A percentile compares a stretch with the other conserved stretches of the same genome.
Conservation (phyloP, 2,329 filamentous ascomycete genomes). For the Curvularia verruculosa region DNA sequence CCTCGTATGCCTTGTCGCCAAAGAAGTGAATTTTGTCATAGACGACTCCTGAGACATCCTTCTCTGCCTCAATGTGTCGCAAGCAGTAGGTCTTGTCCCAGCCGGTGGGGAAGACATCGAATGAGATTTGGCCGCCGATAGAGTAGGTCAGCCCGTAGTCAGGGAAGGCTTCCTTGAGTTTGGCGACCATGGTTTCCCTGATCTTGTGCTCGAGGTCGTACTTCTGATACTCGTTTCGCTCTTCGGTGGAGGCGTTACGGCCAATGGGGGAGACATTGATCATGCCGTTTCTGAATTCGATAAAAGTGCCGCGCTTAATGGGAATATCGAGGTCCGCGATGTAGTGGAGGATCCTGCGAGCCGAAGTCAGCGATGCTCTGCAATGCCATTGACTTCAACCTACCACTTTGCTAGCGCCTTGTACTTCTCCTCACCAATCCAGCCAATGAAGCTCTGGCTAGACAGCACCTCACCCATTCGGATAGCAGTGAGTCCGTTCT, state of each 20-base stretch:
- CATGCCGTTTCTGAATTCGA: slow-evolving; percentile 93
- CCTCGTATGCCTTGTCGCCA: slow-evolving; percentile 89
- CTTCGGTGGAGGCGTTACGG: slow-evolving; percentile 79
- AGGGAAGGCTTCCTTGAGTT: slow-evolving; percentile 79
- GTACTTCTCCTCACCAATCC: slow-evolving; percentile 86
- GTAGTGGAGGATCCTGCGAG: slow-evolving; percentile 69
- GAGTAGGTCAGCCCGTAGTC: slow-evolving; percentile 89
- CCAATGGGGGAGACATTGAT: slow-evolving; percentile 84
- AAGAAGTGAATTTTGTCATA: slow-evolving; percentile 97
- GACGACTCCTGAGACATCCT: slow-evolving; percentile 67
- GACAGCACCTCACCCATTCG: slow-evolving; percentile 78
- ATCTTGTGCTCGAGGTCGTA: slow-evolving; percentile 82
- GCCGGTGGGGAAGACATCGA: slow-evolving; percentile 94
- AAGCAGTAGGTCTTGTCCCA: slow-evolving; percentile 99
- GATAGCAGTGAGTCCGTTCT: slow-evolving; percentile 94
- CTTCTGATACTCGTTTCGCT: slow-evolving; percentile 80
- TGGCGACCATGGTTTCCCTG: slow-evolving; percentile 75
- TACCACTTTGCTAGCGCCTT: slow-evolving; percentile 73
- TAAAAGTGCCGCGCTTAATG: slow-evolving; percentile 81
- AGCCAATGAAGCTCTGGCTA: slow-evolving; percentile 86
- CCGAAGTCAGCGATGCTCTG: neutral
- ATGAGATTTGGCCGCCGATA: slow-evolving; percentile 96
- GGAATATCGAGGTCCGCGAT: slow-evolving; percentile 84
- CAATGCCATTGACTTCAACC: slow-evolving; percentile 7
- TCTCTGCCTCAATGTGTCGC: slow-evolving; percentile 81